phyloP scores from a whole-genome alignment of 768 basidiomycete species.

The Phanerochaete sordida region DNA sequence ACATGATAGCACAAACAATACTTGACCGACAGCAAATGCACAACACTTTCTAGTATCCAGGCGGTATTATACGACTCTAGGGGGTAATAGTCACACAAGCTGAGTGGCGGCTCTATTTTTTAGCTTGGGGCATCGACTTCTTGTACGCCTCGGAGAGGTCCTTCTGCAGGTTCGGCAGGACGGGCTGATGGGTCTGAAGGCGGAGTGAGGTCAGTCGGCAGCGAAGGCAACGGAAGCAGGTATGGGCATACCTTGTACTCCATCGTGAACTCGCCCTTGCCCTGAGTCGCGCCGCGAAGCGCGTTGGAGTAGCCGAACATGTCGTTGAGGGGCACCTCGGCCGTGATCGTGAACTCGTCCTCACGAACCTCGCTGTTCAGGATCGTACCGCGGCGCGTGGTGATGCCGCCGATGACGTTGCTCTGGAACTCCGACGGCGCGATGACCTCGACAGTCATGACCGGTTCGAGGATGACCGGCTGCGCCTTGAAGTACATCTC shows the following conservation, averaged over 20 bases:
- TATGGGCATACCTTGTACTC: constrained; percentile 60
- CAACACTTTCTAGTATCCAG: not conserved
- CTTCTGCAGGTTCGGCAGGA: constrained; percentile 81
- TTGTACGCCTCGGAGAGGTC: constrained; percentile 86
- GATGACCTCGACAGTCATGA: constrained; percentile 97
- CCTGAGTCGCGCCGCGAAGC: constrained; percentile 91
- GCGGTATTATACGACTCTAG: not conserved
- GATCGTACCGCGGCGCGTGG: constrained; percentile 89
- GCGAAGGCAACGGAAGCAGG: not conserved
- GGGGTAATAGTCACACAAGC: not conserved
- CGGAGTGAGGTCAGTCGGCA: not conserved
- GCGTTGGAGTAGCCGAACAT: constrained; percentile 98
- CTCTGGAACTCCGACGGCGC: constrained; percentile 97
- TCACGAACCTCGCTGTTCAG: constrained; percentile 95
- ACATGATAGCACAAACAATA: not conserved
- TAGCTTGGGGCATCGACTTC: constrained; percentile 66
- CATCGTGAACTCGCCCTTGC: constrained; percentile 85
- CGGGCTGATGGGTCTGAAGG: constrained; percentile 70
- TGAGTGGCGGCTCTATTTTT: constrained; percentile 50
- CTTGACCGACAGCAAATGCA: not conserved
- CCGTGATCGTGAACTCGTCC: constrained; percentile 90
- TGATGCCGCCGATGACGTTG: constrained; percentile 90
- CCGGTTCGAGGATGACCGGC: constrained; percentile 90
- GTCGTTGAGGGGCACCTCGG: constrained; percentile 93
- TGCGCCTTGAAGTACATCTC: constrained; percentile 78